Conservation (phyloP, 345 rosid genomes). For the Hibiscus mutabilis region DNA sequence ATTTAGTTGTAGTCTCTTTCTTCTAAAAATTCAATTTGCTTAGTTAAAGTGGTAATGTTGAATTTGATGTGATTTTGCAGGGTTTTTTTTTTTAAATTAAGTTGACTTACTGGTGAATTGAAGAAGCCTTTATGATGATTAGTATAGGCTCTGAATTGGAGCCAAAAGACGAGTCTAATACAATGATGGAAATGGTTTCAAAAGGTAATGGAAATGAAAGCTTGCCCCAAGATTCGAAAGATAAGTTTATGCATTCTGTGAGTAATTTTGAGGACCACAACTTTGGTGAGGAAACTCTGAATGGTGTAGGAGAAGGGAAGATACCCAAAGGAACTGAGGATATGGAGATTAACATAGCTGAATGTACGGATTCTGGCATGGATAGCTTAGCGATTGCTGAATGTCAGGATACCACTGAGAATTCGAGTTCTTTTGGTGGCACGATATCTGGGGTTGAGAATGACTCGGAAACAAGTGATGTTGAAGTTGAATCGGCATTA, state of each 20-base stretch:
- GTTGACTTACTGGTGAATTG: background rate
- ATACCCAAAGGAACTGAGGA: slow-evolving; percentile 15
- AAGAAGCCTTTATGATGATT: background rate
- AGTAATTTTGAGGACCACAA: slow-evolving; percentile 12
- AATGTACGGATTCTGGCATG: slow-evolving; percentile 12
- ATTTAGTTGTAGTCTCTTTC: background rate
- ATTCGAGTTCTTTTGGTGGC: slow-evolving; percentile 71
- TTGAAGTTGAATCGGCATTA: slow-evolving; percentile 60
- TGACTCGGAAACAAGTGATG: slow-evolving; percentile 37
- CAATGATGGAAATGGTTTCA: slow-evolving; percentile 17
- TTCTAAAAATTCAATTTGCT: background rate
- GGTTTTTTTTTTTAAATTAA: background rate
- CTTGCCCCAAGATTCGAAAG: slow-evolving; percentile 22
- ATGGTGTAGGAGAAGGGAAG: slow-evolving; percentile 14
- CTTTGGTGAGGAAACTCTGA: slow-evolving; percentile 14
- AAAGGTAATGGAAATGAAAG: slow-evolving; percentile 21
- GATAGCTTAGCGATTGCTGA: slow-evolving; percentile 18
- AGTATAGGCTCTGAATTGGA: slow-evolving; percentile 39
- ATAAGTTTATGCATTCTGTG: slow-evolving; percentile 7
- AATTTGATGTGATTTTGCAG: background rate
- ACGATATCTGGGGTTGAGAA: slow-evolving; percentile 40
- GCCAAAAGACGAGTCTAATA: slow-evolving; percentile 21
- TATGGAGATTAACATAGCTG: slow-evolving; percentile 51
- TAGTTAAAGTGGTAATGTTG: background rate
- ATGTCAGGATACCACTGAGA: slow-evolving; percentile 49